These are phyloP conservation scores for Ambrosiella xylebori DNA, from an alignment of 2,329 filamentous ascomycete genomes.

Conservation along the genomic window DNA sequence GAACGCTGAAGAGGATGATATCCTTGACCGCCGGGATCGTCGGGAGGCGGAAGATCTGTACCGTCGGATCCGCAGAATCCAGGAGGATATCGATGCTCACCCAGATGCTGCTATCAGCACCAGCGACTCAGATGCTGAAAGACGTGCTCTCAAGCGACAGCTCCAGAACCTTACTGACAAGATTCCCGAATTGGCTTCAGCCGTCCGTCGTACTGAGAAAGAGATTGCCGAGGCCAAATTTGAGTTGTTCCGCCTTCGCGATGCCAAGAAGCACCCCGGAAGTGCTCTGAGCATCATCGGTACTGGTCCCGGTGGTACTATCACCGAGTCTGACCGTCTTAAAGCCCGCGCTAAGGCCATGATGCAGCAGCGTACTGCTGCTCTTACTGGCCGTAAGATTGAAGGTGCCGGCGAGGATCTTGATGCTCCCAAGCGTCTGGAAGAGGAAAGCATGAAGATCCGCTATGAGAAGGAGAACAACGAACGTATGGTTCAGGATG, in stretches of 20 bases:
- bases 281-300: constrained; percentile 70
- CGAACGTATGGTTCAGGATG: constrained; percentile 89
- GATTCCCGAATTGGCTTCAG: constrained; percentile 78
- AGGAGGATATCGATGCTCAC: constrained; percentile 87
- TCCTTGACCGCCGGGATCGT: constrained; percentile 74
- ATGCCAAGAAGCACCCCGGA: constrained; percentile 78
- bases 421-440: constrained; percentile 67
- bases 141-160: constrained; percentile 71
- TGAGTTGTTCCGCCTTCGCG: constrained; percentile 82
- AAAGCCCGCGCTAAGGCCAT: constrained; percentile 92
- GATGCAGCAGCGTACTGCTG: constrained; percentile 95
- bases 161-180: constrained; percentile 78
- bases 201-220: constrained; percentile 79
- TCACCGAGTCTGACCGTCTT: constrained; percentile 86
- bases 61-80: constrained; percentile 73
- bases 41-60: constrained; percentile 90
- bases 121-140: constrained; percentile 74
- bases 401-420: constrained; percentile 52
- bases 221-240: constrained; percentile 81
- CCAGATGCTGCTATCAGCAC: constrained; percentile 54
- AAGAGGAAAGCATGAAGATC: constrained; percentile 70
- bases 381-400: constrained; percentile 69
- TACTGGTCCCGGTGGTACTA: constrained; percentile 73
- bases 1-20: constrained; percentile 75
- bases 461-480: constrained; percentile 82